phyloP scores from a whole-genome alignment of 306 rosid species.

The Glycine latifolia region DNA sequence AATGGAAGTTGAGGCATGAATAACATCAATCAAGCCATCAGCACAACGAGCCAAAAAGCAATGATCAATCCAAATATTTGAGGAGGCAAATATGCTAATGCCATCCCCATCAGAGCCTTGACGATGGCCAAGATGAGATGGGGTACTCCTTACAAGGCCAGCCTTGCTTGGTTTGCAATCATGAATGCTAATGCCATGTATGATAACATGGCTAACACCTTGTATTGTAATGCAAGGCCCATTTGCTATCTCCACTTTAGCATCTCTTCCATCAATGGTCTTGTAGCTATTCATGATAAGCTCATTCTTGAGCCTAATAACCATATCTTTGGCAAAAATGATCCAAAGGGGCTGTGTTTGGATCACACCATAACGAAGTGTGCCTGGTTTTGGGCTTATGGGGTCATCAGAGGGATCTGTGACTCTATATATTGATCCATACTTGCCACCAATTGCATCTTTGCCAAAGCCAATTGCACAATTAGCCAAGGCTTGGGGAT shows the following conservation, averaged over 20 bases:
- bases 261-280: constrained; percentile 94
- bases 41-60: constrained; percentile 63
- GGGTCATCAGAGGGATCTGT: constrained; percentile 75
- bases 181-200: constrained; percentile 88
- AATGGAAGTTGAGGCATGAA: constrained; percentile 77
- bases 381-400: constrained; percentile 64
- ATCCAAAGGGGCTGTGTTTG: constrained; percentile 50
- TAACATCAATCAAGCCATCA: constrained; percentile 76
- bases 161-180: constrained; percentile 73
- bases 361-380: constrained; percentile 82
- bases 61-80: constrained; percentile 83
- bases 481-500: constrained; percentile 69
- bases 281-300: constrained; percentile 58
- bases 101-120: constrained; percentile 81
- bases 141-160: constrained; percentile 69
- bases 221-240: constrained; percentile 92
- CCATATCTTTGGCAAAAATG: constrained; percentile 13
- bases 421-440: constrained; percentile 66
- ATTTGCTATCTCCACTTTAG: constrained; percentile 70
- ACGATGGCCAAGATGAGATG: constrained; percentile 73
- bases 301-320: constrained; percentile 6
- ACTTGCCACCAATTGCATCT: constrained; percentile 74
- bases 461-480: constrained; percentile 80
- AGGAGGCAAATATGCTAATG: constrained; percentile 65
- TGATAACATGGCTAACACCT: constrained; percentile 74